Evolutionary conservation across 768 basidiomycete species (phyloP).

Genomic region (Daedaleopsis sinensis): DNA sequence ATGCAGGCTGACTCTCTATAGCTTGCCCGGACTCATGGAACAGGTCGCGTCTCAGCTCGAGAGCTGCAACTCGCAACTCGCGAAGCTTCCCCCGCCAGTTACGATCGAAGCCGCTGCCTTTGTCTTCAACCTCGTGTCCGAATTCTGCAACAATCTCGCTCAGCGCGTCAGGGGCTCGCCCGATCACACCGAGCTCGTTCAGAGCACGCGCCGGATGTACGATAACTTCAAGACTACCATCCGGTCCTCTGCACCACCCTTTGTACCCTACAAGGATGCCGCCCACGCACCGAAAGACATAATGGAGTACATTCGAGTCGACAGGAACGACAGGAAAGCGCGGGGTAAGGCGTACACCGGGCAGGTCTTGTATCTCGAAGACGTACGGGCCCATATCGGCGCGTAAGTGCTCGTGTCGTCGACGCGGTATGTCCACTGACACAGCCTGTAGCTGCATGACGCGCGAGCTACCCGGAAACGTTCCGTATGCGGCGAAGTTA

Average conservation of each 20-base stretch:
- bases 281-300: conserved; percentile 14
- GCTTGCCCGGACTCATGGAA: conserved; percentile 14
- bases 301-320: conserved; percentile 2
- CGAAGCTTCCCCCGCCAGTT: conserved; percentile 13
- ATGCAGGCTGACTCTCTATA: neutral
- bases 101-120: conserved; percentile 20
- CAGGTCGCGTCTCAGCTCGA: conserved; percentile 18
- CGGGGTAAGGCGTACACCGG: neutral
- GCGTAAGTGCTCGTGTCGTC: neutral
- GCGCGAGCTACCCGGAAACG: conserved; percentile 48
- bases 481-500: conserved; percentile 45
- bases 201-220: conserved; percentile 38
- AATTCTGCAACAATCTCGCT: conserved; percentile 9
- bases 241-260: conserved; percentile 44
- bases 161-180: conserved; percentile 13
- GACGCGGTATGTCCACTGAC: neutral
- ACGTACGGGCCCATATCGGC: neutral
- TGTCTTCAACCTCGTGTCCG: conserved; percentile 21
- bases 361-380: neutral
- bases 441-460: conserved; percentile 35
- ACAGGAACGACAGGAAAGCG: conserved; percentile 7
- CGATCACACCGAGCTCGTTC: conserved; percentile 38
- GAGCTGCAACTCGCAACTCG: conserved; percentile 12
- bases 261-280: conserved; percentile 36
- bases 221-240: conserved; percentile 37